These are phyloP conservation scores for Pichia nakasei DNA, from an alignment of 805 yeast species.

Conservation along the genomic window DNA sequence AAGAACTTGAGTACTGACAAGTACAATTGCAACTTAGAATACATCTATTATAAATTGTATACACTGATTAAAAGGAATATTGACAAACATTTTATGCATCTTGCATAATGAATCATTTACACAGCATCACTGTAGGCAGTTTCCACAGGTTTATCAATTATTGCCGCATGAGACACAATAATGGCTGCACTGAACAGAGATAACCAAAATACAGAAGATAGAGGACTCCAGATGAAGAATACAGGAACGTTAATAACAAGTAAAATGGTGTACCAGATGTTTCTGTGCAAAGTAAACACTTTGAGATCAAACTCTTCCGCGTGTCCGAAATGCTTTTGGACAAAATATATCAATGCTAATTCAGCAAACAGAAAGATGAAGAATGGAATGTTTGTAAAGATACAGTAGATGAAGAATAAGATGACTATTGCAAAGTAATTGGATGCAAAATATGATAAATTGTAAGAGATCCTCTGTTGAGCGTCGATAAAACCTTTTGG, in stretches of 20 bases:
- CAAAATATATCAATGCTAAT: slow-evolving; percentile 33
- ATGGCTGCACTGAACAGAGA: slow-evolving; percentile 75
- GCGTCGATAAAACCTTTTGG: slow-evolving; percentile 77
- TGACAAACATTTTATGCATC: no score
- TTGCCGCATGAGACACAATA: slow-evolving; percentile 77
- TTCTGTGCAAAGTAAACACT: slow-evolving; percentile 59
- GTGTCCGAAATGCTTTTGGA: slow-evolving; percentile 27
- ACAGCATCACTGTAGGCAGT: slow-evolving; percentile 76
- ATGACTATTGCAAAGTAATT: slow-evolving; percentile 71
- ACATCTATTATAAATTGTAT: no score
- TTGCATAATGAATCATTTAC: slow-evolving; percentile 8
- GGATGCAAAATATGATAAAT: slow-evolving; percentile 75
- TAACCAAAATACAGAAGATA: slow-evolving; percentile 86
- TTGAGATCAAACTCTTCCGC: slow-evolving; percentile 20
- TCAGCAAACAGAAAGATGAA: slow-evolving; percentile 59
- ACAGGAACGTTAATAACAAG: slow-evolving; percentile 49
- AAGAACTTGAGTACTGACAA: no score
- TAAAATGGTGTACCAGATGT: slow-evolving; percentile 79
- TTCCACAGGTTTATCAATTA: slow-evolving; percentile 93
- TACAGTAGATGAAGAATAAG: slow-evolving; percentile 63
- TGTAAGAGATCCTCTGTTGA: slow-evolving; percentile 77
- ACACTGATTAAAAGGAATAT: no score
- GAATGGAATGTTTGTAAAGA: slow-evolving; percentile 73
- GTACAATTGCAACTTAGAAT: no score
- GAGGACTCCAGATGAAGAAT: slow-evolving; percentile 72